Percentiles rank a stretch among this genome's conserved stretches.
These are phyloP conservation scores for Lactifluus subvellereus DNA, from an alignment of 768 basidiomycete species.

Conservation along the genomic window DNA sequence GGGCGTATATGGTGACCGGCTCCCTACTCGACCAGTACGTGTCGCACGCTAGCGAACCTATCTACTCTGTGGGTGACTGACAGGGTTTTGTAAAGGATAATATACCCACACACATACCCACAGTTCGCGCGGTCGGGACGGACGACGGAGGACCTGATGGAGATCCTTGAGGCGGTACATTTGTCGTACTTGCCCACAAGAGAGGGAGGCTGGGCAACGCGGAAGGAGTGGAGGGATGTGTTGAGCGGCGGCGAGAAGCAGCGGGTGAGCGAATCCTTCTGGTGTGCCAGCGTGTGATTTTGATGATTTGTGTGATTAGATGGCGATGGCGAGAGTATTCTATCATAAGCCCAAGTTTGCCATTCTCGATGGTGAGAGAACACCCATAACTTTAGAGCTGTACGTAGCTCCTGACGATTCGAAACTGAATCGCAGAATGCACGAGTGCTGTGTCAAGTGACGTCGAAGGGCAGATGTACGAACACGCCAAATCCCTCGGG, in stretches of 20 bases:
- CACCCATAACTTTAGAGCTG: background rate
- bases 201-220: slow-evolving; percentile 84
- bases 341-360: slow-evolving; percentile 82
- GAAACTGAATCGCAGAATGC: slow-evolving; percentile 52
- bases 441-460: slow-evolving; percentile 95
- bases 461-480: slow-evolving; percentile 95
- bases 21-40: slow-evolving; percentile 77
- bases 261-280: slow-evolving; percentile 42
- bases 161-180: slow-evolving; percentile 76
- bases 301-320: slow-evolving; percentile 38
- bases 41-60: background rate
- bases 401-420: slow-evolving; percentile 11
- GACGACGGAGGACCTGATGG: slow-evolving; percentile 63
- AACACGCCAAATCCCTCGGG: slow-evolving; percentile 79
- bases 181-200: slow-evolving; percentile 78
- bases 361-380: slow-evolving; percentile 69
- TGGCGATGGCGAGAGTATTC: slow-evolving; percentile 91
- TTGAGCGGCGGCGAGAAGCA: slow-evolving; percentile 97
- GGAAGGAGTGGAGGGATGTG: slow-evolving; percentile 96
- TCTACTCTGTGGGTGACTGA: background rate
- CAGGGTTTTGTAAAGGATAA: slow-evolving; percentile 41
- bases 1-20: slow-evolving; percentile 88
- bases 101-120: slow-evolving; percentile 84
- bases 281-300: background rate
- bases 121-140: slow-evolving; percentile 57